Percentiles rank a stretch among this genome's conserved stretches.
These are phyloP conservation scores for Amanita pallidorosea DNA, from an alignment of 768 basidiomycete genomes.

Conservation along the genomic window DNA sequence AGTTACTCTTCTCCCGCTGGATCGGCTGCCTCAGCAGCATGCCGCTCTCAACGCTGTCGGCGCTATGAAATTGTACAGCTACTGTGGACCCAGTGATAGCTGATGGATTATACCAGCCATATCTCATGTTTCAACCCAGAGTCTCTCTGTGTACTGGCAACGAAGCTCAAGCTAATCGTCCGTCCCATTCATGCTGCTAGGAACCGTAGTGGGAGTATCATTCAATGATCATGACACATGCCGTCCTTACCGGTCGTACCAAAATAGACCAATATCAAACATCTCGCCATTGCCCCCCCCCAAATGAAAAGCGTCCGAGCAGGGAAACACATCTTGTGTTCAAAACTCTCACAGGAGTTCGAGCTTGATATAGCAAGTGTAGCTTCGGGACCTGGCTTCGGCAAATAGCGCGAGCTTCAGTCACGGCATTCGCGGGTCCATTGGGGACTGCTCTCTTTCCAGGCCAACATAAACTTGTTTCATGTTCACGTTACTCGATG, in stretches of 20 bases:
- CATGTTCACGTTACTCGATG: not conserved
- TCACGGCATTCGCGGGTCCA: not conserved
- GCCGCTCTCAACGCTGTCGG: not conserved
- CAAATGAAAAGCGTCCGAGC: conserved; percentile 1
- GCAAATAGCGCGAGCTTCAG: not conserved
- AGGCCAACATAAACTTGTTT: not conserved
- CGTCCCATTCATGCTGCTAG: not conserved
- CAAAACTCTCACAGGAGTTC: not conserved
- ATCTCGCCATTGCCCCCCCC: not conserved
- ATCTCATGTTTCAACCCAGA: not conserved
- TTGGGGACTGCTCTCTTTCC: not conserved
- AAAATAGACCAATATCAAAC: not conserved
- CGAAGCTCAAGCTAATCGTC: not conserved
- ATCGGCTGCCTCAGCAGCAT: not conserved
- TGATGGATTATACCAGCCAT: not conserved
- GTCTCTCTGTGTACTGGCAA: not conserved
- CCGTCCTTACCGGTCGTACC: not conserved
- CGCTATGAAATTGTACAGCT: not conserved
- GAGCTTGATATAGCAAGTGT: not conserved
- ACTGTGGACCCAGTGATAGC: not conserved
- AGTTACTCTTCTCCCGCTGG: conserved; percentile 1
- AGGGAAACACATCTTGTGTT: not conserved
- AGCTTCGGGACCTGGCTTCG: conserved; percentile 1
- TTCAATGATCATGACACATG: not conserved
- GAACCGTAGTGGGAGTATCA: not conserved